Base-by-base conservation (phyloP, 495 filamentous ascomycete species). In the Diplogelasinospora grovesii region DNA sequence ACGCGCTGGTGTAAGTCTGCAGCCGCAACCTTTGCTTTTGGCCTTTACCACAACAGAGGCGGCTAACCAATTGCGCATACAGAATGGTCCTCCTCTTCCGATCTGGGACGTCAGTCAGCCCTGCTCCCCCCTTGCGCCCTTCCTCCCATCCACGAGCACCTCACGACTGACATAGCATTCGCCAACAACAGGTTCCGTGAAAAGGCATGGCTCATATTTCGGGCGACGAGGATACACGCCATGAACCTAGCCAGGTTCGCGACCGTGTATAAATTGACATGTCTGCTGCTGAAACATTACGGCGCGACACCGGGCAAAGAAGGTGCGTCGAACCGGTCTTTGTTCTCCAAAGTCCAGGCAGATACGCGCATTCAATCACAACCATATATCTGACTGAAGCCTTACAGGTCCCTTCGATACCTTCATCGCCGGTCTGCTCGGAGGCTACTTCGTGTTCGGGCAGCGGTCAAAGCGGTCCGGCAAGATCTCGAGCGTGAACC, bases 41-140 rank as follows among this genome's bases (percentile, higher is more conserved):
- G 19, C 11, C 3, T 2, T 19, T 7, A 79, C 85, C 72, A 77
- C 66, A 44, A 46, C 42, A 9, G 15, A 11, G 41, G 31, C 47
- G 33, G 46, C 34, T 6, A 22, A 8, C 24, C 10, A 39, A 11
- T 21, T 15, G 10, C n/a, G 15, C 23, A 32, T 36, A 41, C 49
- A 88, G 82, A 16, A 98, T 96, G 89, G 82, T 94, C 34, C 78
- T 96, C 49, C 78, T 98, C 36, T 98, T 98, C 70, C 87, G 92
- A 43, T 82, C 81, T 9, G 92, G 89, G 63, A 86, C 86, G 77
- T 86, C 75, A 44, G 55, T 50, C 4, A 33, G 9, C 16, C 34
- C 19, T 43, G 19, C 19, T 26, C 32, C 7, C 26, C 14, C 37
- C 18, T n/a, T 36, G 28, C 24, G 22, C 20, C 19, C 13, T 35